These are phyloP conservation scores for Peronospora belbahrii DNA, from an alignment of 352 stramenopile species.

Conservation along the genomic window DNA sequence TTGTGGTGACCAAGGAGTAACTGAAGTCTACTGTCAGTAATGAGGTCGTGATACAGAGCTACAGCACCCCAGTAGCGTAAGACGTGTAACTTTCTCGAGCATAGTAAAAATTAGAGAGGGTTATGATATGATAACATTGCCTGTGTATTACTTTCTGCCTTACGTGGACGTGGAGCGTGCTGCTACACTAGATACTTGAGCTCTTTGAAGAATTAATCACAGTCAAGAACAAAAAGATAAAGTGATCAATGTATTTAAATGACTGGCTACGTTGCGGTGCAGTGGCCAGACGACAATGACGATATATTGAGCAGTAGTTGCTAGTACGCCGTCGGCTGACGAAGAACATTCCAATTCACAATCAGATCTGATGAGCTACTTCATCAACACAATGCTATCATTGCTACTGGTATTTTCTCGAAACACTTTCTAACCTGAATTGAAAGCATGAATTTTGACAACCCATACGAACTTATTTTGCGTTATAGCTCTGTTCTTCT, in stretches of 20 bases:
- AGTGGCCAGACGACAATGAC: slow-evolving; percentile 76
- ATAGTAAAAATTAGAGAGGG: no score
- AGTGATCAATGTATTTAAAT: slow-evolving; percentile 85
- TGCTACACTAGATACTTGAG: no score
- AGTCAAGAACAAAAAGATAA: no score
- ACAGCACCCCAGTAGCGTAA: no score
- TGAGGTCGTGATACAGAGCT: no score
- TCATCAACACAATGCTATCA: slow-evolving; percentile 88
- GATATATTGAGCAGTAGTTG: slow-evolving; percentile 73
- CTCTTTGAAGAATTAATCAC: no score
- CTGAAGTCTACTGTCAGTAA: no score
- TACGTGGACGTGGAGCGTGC: no score
- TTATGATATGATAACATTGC: no score
- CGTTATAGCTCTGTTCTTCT: slow-evolving; percentile 73
- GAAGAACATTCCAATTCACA: slow-evolving; percentile 81
- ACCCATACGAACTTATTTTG: slow-evolving; percentile 82
- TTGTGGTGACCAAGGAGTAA: no score
- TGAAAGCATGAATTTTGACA: slow-evolving; percentile 88
- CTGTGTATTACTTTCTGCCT: no score
- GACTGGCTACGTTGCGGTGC: slow-evolving; percentile 71
- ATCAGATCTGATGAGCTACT: slow-evolving; percentile 83
- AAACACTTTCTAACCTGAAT: slow-evolving; percentile 86
- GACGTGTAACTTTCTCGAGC: no score
- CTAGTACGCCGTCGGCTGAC: slow-evolving; percentile 75
- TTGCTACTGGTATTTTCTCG: slow-evolving; percentile 83